phyloP scores from a whole-genome alignment of 2,329 filamentous ascomycete species.

The Aspergillus luchuensis region DNA sequence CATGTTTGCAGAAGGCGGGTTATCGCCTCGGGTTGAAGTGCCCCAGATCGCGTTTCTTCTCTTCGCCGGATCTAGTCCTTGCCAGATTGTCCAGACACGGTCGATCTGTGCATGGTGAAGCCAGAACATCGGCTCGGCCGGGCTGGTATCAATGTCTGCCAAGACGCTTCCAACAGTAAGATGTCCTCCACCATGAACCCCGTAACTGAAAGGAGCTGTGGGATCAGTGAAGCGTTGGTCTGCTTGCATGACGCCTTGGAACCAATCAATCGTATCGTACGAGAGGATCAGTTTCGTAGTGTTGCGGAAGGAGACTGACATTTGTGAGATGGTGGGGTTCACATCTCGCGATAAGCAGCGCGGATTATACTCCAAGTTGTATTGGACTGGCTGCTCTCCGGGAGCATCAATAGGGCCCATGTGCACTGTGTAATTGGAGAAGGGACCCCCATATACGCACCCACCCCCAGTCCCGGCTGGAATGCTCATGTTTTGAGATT shows the following conservation, averaged over 20 bases:
- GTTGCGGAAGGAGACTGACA: not conserved
- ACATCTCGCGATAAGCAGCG: constrained; percentile 11
- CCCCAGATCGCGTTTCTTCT: constrained; percentile 9
- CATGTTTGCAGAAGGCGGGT: constrained; percentile 5
- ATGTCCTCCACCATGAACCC: constrained; percentile 10
- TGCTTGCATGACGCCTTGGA: constrained; percentile 8
- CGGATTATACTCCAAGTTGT: constrained; percentile 12
- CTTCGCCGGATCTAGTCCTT: constrained; percentile 1
- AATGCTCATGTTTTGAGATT: not conserved
- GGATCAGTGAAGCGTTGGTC: not conserved
- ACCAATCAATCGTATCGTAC: constrained; percentile 10
- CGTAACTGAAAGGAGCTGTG: not conserved
- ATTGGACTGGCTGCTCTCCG: not conserved
- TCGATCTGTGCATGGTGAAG: constrained; percentile 19
- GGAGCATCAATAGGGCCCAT: constrained; percentile 5
- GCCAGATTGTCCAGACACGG: constrained; percentile 14
- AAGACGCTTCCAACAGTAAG: constrained; percentile 2
- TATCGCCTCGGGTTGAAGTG: constrained; percentile 1
- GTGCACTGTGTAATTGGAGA: constrained; percentile 10
- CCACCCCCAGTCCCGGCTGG: constrained; percentile 5
- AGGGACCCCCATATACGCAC: constrained; percentile 12
- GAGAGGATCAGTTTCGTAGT: constrained; percentile 5
- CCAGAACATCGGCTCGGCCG: constrained; percentile 14
- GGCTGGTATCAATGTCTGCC: constrained; percentile 9
- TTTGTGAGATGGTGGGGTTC: not conserved